Evolutionary conservation across 495 filamentous ascomycete genomes (phyloP), one percentile per base, ranked within the genome.

Genomic region (Aspergillus haitiensis): DNA sequence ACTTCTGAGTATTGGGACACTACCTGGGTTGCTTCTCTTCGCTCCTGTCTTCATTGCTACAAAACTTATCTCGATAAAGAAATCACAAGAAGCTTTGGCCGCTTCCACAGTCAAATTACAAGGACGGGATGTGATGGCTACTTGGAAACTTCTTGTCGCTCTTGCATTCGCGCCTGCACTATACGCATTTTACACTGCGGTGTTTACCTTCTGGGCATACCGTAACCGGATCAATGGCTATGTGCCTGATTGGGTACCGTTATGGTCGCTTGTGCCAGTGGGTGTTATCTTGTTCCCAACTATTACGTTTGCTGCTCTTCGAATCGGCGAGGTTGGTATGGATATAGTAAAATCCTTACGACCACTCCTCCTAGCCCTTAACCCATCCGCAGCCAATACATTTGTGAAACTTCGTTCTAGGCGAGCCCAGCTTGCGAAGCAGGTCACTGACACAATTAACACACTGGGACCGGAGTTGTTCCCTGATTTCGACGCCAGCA

Each of bases 301-400:
- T 21, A 89, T 97, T 72, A 96, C 92, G 5, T 97, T 96, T 69
- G 93, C 91, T 3, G 92, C 95, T 8, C 86, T 99, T 36, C 89
- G 94, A 6, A 96, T 98, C 67, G 94, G 94, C 45, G 94, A 99
- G 72, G 86, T 93, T 51, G 94, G 92, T 34, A 98, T 99, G 93
- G 94, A 99, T 67, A 97, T 99, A 49, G 63, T 92, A 75, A 99
- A 98, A 74, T 98, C 94, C 0, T 84, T 99, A 11, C 84, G 90
- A 1, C 94, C 94, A 1, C 85, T 99, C 8, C 75, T 95, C n/a
- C 75, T 97, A n/a, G 91, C 86, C 50, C 80, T 99, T 59, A 89
- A 88, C 63, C 94, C 94, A 2, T 85, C 85, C 8, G 91, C 90
- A 1, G 86, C 86, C 70, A 96, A 96, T 73, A 90, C 86, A 10